Evolutionary conservation across 2,329 filamentous ascomycete species (phyloP), one percentile per base, ranked within the genome.

Genomic region (Epichloe sylvatica): DNA sequence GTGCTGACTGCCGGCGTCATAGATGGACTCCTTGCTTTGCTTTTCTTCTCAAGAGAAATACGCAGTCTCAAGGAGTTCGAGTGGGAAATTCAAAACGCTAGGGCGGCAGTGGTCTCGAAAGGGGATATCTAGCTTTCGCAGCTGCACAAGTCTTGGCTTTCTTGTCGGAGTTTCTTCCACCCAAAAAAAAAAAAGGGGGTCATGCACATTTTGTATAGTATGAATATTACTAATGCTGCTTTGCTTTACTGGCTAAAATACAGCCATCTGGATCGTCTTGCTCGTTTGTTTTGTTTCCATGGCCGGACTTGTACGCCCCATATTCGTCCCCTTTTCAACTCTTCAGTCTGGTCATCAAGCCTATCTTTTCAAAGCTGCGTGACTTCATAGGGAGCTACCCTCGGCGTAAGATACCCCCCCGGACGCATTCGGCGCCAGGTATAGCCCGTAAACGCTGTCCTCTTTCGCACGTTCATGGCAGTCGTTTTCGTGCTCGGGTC

Each of bases 1-100:
- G 80, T 81, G 2, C 73, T 97, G 35, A 77, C 77, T 15, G 80
- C 82, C 4, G 91, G 91, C 0, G 77, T 88, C 3, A 64, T 96
- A 19, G 86, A 96, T 61, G 90, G 91, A 0, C 67, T 97, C 39
- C 86, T 97, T 63, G 85, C 89, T 0, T 76, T 92, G 0, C 66
- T 97, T 45, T 98, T 98, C 64, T 83, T 95, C 51, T 82, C 84
- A 11, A 81, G 81, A 53, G 92, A 98, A 69, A 67, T 96, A 52
- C 76, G 88, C 51, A 83, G 84, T 4, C 69, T 98, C 49, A 83
- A 80, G 59, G 92, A 98, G 70, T 97, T 97, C 67, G 81, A 92
- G 63, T 96, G 88, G 85, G 92, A 98, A 66, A 82, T 97, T 25
- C 71, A 70, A 46, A 90, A 85, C 62, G 83, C 83, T 12, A 81